Evolutionary conservation across 164 flowering plant species (phyloP).

Genomic region (Tetrastigma voinierianum): DNA sequence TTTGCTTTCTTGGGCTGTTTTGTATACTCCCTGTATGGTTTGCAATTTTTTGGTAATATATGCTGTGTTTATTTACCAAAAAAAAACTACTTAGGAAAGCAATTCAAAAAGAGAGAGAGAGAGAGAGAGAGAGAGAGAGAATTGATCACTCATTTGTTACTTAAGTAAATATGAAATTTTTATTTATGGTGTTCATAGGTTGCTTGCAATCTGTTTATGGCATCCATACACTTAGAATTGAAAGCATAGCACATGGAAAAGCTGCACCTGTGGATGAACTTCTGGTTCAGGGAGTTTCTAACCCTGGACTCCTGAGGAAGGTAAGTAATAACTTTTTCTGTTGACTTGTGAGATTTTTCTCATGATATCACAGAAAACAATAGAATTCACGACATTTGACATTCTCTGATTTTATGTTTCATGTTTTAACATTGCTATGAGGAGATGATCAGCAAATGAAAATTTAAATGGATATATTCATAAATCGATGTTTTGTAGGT

Average conservation of each 20-base stretch:
- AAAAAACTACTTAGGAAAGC: too few relatives aligned
- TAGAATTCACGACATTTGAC: too few relatives aligned
- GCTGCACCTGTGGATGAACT: conserved; percentile 84
- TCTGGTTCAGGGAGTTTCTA: conserved; percentile 71
- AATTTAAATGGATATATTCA: background rate
- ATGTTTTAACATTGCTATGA: background rate
- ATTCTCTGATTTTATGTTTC: background rate
- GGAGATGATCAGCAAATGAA: background rate
- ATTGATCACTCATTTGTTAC: too few relatives aligned
- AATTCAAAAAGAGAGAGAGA: too few relatives aligned
- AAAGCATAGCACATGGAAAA: conserved; percentile 68
- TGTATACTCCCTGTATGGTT: too few relatives aligned
- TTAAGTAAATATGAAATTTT: too few relatives aligned
- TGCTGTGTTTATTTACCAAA: too few relatives aligned
- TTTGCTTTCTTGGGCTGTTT: too few relatives aligned
- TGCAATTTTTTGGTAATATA: too few relatives aligned
- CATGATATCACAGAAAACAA: background rate
- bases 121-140: too few relatives aligned
- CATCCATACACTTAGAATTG: conserved; percentile 69
- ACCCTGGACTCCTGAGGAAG: conserved; percentile 71
- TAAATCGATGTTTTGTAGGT: conserved; percentile 33
- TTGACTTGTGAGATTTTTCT: background rate
- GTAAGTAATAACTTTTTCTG: conserved; percentile 21
- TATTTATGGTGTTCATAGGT: conserved; percentile 43
- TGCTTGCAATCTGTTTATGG: conserved; percentile 76